A percentile compares a stretch with the other conserved stretches of the same genome.
Evolutionary conservation across 2,329 filamentous ascomycete genomes (phyloP).

Genomic region (Ophiostoma triangulosporum): DNA sequence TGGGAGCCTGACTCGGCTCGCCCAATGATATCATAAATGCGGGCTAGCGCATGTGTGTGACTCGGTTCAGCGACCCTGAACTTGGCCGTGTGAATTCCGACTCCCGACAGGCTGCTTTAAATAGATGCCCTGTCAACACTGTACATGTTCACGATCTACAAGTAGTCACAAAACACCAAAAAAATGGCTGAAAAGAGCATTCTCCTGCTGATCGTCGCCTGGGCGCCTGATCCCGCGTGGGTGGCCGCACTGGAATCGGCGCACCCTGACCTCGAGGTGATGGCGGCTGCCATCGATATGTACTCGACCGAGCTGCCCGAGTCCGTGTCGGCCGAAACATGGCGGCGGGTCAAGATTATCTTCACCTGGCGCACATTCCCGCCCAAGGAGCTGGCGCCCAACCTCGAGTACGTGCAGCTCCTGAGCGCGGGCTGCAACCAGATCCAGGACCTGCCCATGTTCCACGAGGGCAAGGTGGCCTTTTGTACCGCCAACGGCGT

Average conservation of each 20-base stretch:
- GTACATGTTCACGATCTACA: too few species aligned
- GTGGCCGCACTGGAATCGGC: background rate
- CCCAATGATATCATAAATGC: too few species aligned
- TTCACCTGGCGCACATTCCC: constrained; percentile 7
- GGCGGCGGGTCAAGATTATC: background rate
- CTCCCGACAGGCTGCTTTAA: too few species aligned
- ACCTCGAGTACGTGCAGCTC: constrained; percentile 39
- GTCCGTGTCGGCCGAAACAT: background rate
- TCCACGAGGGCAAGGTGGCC: constrained; percentile 31
- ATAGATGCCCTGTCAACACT: too few species aligned
- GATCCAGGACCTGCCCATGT: constrained; percentile 31
- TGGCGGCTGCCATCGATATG: background rate
- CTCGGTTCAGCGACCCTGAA: too few species aligned
- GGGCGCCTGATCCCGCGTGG: background rate
- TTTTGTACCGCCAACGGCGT: constrained; percentile 45
- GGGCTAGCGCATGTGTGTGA: too few species aligned
- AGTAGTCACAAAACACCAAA: too few species aligned
- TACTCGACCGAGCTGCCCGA: background rate
- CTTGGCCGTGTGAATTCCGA: too few species aligned
- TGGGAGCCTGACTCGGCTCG: background rate
- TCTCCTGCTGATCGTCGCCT: background rate
- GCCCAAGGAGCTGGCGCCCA: constrained; percentile 24
- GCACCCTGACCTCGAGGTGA: background rate
- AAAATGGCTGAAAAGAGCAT: background rate
- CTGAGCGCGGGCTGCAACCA: constrained; percentile 40